Base-by-base conservation (phyloP, 2,329 filamentous ascomycete genomes). In the Aspergillus fructus region DNA sequence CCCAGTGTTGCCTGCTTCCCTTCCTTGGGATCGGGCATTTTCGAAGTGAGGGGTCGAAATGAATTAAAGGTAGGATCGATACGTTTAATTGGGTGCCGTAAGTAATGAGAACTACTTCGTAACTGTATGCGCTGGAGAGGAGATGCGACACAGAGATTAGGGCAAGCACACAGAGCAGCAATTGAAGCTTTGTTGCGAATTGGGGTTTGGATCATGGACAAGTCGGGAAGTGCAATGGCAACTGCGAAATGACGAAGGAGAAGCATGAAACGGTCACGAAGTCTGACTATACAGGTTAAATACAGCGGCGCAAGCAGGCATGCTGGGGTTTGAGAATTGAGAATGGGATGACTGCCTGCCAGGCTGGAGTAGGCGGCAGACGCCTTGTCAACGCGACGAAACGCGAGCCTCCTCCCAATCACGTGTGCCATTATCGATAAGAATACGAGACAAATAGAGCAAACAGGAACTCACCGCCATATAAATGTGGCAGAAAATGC, bases 1-100 rank as follows among this genome's bases (percentile, higher is more conserved):
- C 90, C 90, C 74, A 96, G 78, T 60, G 90, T 96, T 68, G 89
- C 86, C 78, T 96, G 91, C 73, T 90, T 92, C 49, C 65, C 67
- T 45, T 62, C 56, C 50, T 64, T 64, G 11, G 59, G 49, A 15
- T 62, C 62, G 12, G 62, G 51, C 64, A 66, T 66, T 54, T 43
- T 56, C 15, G 40, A 24, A 11, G 39, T 6, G 12, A 30, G 17
- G 15, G 17, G 6, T 12, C 15, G 34, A 17, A 49, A 30, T 17
- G 53, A 24, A 23, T 15, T 37, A 27, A 42, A 19, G 17, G 15
- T 23, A 17, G 19, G 11, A 49, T 13, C 11, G 30, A 24, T 2
- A 7, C 43, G 11, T 15, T 30, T 47, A 9, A 11, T 47, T 13
- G 8, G 12, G 24, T 21, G 19, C 30, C 24, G 42, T 15, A 17